Base-by-base conservation (phyloP, 176 grass and related monocot genomes). In the Metroxylon sagu region DNA sequence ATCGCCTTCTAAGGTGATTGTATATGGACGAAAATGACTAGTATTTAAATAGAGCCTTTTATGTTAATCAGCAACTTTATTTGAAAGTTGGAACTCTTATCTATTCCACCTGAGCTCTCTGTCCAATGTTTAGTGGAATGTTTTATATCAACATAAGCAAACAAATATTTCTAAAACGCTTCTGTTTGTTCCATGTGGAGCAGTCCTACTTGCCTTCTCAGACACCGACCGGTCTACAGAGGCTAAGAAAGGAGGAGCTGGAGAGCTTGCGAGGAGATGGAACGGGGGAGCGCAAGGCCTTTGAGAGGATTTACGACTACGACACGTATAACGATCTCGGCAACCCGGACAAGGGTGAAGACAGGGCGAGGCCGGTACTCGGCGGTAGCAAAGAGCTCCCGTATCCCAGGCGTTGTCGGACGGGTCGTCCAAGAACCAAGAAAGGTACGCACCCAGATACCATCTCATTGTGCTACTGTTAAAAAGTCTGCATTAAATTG, bases 141-240 rank as follows among this genome's bases (percentile, higher is more conserved):
- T 35, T 7, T 35, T 35, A 0, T 35, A 8, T 35, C 31, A 35
- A 35, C 31, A 35, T 35, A 7, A 23, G 21, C 21, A 23, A 23
- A 23, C 21, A 23, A 23, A 23, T 23, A 23, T 23, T 23, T 23
- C 21, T 23, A 23, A 23, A 23, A 23, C 21, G 21, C 5, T 10
- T 35, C 8, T 35, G 6, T 35, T 35, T 35, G 31, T 35, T 35
- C 31, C 8, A 8, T 35, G 31, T 35, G 31, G 31, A 35, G 76
- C 85, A 95, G 90, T 95, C 82, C 16, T 95, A 83, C 76, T 68
- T 95, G 63, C 85, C 90, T 19, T 89, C 82, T 0, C n/a, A 76
- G 59, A 89, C 85, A 12, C 85, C 90, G 6, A 28, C 55, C 43
- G 85, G 82, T 4, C 74, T 95, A 0, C 54, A 25, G 77, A 73